Percentiles rank a stretch among this genome's conserved stretches.
phyloP scores from a whole-genome alignment of 176 grass and related monocot species.

The Phoenix roebelenii region DNA sequence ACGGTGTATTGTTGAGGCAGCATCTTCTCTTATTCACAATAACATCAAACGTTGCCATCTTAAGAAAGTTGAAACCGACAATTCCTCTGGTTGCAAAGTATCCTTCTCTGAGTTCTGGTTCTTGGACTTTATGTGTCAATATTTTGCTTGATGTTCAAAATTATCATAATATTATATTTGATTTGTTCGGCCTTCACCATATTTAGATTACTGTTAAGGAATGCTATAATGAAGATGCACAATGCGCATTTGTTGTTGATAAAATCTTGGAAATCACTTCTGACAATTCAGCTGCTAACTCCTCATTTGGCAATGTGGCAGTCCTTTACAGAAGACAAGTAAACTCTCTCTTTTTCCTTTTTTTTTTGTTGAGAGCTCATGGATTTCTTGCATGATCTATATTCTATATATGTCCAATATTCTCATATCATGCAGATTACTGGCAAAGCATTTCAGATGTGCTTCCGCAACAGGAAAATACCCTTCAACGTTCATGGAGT shows the following conservation, averaged over 20 bases:
- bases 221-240: slow-evolving; percentile 81
- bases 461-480: slow-evolving; percentile 94
- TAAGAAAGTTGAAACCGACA: slow-evolving; percentile 76
- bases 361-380: background rate
- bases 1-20: slow-evolving; percentile 80
- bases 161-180: too few relatives aligned
- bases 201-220: slow-evolving; percentile 79
- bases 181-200: slow-evolving; percentile 15
- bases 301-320: slow-evolving; percentile 61
- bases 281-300: slow-evolving; percentile 26
- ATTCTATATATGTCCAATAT: slow-evolving; percentile 4
- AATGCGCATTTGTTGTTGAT: slow-evolving; percentile 91
- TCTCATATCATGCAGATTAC: slow-evolving; percentile 45
- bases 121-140: background rate
- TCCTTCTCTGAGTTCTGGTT: slow-evolving; percentile 19
- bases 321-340: slow-evolving; percentile 89
- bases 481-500: slow-evolving; percentile 93
- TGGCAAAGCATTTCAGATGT: slow-evolving; percentile 87
- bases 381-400: too few relatives aligned
- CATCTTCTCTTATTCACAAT: slow-evolving; percentile 78
- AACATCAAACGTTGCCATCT: slow-evolving; percentile 51
- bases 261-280: slow-evolving; percentile 90
- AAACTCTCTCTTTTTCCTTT: slow-evolving; percentile 6
- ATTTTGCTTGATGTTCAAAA: too few relatives aligned
- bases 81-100: slow-evolving; percentile 76